These are phyloP conservation scores for Hypsizygus ulmarius DNA, from an alignment of 1,284 basidiomycete species.

Conservation along the genomic window DNA sequence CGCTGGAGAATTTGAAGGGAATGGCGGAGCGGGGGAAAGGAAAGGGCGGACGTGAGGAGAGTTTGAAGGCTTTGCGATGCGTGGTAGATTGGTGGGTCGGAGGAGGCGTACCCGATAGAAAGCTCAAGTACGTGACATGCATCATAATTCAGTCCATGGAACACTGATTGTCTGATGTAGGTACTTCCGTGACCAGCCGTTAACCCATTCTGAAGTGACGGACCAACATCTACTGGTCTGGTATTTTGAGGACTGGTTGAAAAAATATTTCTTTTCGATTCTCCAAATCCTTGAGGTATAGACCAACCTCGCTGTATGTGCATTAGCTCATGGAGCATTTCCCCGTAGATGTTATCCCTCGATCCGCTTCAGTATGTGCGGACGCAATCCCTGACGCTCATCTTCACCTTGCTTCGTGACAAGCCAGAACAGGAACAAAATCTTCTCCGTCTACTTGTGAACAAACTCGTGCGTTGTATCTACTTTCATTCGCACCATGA, in stretches of 20 bases:
- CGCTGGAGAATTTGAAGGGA: slow-evolving; percentile 70
- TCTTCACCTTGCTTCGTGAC: slow-evolving; percentile 79
- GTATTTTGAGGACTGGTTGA: slow-evolving; percentile 97
- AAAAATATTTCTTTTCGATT: slow-evolving; percentile 94
- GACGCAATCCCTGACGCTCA: slow-evolving; percentile 73
- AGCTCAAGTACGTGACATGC: slow-evolving; percentile 67
- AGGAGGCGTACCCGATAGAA: slow-evolving; percentile 78
- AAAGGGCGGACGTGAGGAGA: slow-evolving; percentile 89
- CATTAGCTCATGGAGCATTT: slow-evolving; percentile 4
- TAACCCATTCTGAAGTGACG: slow-evolving; percentile 64
- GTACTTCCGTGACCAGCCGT: slow-evolving; percentile 91
- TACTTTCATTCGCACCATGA: slow-evolving; percentile 3
- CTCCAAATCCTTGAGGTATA: slow-evolving; percentile 86
- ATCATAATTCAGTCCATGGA: neutral
- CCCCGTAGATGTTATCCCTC: slow-evolving; percentile 69
- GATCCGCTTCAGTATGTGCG: slow-evolving; percentile 90
- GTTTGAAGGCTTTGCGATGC: slow-evolving; percentile 85
- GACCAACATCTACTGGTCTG: slow-evolving; percentile 79
- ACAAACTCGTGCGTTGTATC: slow-evolving; percentile 74
- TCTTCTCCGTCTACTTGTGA: slow-evolving; percentile 86
- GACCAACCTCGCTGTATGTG: neutral
- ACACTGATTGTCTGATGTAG: slow-evolving; percentile 36
- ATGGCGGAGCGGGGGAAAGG: slow-evolving; percentile 78
- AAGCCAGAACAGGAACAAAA: slow-evolving; percentile 99
- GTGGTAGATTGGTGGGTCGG: slow-evolving; percentile 97